These are phyloP conservation scores for Termitomyces sp. DNA, from an alignment of 768 basidiomycete species.

Conservation along the genomic window DNA sequence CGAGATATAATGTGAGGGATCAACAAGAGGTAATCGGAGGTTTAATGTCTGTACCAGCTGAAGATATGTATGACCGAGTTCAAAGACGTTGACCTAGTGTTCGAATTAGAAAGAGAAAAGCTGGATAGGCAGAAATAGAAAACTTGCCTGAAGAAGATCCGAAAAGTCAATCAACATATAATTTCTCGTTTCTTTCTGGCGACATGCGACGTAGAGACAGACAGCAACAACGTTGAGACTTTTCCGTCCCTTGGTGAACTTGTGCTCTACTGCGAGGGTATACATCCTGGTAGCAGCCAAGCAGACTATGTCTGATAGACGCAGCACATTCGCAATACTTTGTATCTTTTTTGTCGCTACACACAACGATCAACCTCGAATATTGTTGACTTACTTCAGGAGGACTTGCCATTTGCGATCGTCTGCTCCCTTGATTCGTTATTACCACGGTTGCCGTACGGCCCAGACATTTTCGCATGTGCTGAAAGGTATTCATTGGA, in stretches of 20 bases:
- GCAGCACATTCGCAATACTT: slow-evolving; percentile 72
- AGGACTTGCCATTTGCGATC: slow-evolving; percentile 72
- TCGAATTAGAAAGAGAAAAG: not conserved
- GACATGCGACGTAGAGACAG: slow-evolving; percentile 90
- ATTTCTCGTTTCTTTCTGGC: slow-evolving; percentile 84
- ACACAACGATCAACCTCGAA: not conserved
- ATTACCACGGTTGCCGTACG: slow-evolving; percentile 74
- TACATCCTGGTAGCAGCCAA: slow-evolving; percentile 83
- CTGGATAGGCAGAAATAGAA: not conserved
- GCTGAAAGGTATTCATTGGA: slow-evolving; percentile 37
- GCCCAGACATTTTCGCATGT: slow-evolving; percentile 76
- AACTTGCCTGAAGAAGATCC: slow-evolving; percentile 79
- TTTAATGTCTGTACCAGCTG: slow-evolving; percentile 88
- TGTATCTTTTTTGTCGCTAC: slow-evolving; percentile 80
- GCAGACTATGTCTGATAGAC: slow-evolving; percentile 73
- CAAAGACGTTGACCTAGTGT: slow-evolving; percentile 89
- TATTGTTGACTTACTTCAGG: not conserved
- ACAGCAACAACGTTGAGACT: slow-evolving; percentile 93
- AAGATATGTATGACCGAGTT: slow-evolving; percentile 93
- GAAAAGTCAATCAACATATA: slow-evolving; percentile 99
- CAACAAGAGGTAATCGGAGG: slow-evolving; percentile 81
- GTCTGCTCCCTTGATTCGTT: slow-evolving; percentile 88
- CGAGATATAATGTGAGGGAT: slow-evolving; percentile 95
- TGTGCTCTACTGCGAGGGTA: slow-evolving; percentile 89
- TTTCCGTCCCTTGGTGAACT: slow-evolving; percentile 90